Evolutionary conservation across 1,284 basidiomycete genomes (phyloP).

Genomic region (Irpex lacteus): DNA sequence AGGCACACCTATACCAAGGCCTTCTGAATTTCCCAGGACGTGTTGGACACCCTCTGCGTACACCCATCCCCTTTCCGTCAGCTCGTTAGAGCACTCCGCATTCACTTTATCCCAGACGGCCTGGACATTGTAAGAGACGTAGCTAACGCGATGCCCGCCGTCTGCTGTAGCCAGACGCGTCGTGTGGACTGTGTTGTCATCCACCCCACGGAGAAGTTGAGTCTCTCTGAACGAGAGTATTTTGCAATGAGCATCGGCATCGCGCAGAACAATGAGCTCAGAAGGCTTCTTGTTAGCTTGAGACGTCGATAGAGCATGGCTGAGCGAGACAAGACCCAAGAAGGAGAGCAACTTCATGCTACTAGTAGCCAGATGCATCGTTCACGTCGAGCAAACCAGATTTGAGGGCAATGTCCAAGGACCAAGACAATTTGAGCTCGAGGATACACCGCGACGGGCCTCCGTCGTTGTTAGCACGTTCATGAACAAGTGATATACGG

Average conservation of each 20-base stretch:
- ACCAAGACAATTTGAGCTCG: neutral
- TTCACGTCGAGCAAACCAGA: neutral
- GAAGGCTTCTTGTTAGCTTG: slow-evolving; percentile 8
- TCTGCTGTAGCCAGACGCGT: neutral
- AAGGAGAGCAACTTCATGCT: neutral
- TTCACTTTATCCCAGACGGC: slow-evolving; percentile 19
- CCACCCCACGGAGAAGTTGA: slow-evolving; percentile 19
- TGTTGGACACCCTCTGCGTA: neutral
- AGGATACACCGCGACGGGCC: neutral
- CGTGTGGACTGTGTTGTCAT: slow-evolving; percentile 9
- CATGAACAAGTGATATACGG: neutral
- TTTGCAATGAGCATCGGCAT: slow-evolving; percentile 15
- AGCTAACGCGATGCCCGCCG: slow-evolving; percentile 21
- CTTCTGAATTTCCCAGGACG: neutral
- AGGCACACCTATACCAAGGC: neutral
- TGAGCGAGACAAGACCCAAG: neutral
- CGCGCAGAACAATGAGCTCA: slow-evolving; percentile 23
- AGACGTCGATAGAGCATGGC: neutral
- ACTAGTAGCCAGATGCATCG: neutral
- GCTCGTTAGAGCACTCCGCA: slow-evolving; percentile 16
- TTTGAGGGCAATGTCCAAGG: no score
- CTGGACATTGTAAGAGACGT: slow-evolving; percentile 16
- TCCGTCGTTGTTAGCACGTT: neutral
- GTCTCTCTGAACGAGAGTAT: slow-evolving; percentile 17
- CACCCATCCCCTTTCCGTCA: neutral